Evolutionary conservation across 2,329 filamentous ascomycete genomes (phyloP), one percentile per base, ranked within the genome.

Genomic region (Pseudocercospora fuligena): DNA sequence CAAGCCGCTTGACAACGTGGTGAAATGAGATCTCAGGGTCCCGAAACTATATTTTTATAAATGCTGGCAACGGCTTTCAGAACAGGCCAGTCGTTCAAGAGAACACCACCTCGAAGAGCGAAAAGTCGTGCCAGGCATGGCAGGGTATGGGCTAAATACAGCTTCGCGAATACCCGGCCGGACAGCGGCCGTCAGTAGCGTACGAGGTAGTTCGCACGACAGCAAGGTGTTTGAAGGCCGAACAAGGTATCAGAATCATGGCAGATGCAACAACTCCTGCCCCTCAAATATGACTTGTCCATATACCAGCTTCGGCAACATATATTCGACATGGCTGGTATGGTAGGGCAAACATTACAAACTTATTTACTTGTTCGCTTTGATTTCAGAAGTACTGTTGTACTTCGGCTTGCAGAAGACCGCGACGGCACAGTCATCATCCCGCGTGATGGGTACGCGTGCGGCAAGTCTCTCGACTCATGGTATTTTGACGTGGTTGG

Each of bases 21-120:
- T 25, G 27, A 56, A 27, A 56, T 31, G 27, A 56, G 51, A 56
- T 56, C 51, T 56, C 51, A 33, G 51, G 27, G 51, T 56, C 16
- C 51, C 27, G 47, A 27, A 51, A 51, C 19, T 51, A 21, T 49
- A 23, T 25, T 49, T 21, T 25, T n/a, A 19, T n/a, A 33, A 12
- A 33, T 33, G 31, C 31, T 33, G 31, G 43, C 43, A 21, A n/a
- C n/a, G 43, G 43, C 43, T 12, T 21, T 21, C n/a, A 54, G 51
- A 29, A 54, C 51, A 54, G 25, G 51, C 51, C 51, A 25, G 21
- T n/a, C 25, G 51, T 54, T 54, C 25, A 29, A 14, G 16, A 23
- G 19, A 46, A 49, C 47, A 12, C 19, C 47, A 23, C 19, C 47
- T 25, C 23, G 47, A 25, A 25, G 3, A 23, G 47, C 12, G 12